Evolutionary conservation across 2,329 filamentous ascomycete genomes (phyloP), one percentile per base, ranked within the genome.

Genomic region (Fulvia fulva): DNA sequence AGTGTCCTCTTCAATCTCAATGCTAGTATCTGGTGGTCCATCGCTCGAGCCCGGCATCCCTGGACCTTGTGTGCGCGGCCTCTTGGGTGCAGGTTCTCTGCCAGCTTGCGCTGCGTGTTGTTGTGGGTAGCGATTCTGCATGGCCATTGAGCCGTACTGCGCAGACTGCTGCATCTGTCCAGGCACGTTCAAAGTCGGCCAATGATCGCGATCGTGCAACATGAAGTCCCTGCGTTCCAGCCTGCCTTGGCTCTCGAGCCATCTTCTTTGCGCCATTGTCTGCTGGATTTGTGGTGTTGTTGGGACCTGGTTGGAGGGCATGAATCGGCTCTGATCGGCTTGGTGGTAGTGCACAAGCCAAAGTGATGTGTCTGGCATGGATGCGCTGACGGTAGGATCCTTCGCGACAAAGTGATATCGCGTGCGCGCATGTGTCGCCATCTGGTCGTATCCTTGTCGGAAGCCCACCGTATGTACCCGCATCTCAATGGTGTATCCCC

Each of bases 191-290:
- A 97, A 88, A 23, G 87, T 86, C 3, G 94, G 93, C 92, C 93
- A 97, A 76, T 91, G 95, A 64, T 86, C 83, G 43, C 90, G 86
- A 74, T 97, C 94, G 51, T 89, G 86, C 21, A 97, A 81, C 87
- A 97, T 95, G 71, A 97, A 97, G 68, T 97, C 91, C 71, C 96
- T 96, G 66, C 91, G 87, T 57, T 87, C 83, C 46, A 96, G 86
- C 67, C 92, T 89, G 6, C 91, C 93, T 64, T 90, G 88, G 55
- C 80, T 82, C 75, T 88, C 75, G 79, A 89, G 74, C 67, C 80
- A 81, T 51, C 77, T 76, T n/a, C 85, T 80, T 66, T 85, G 83
- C 58, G 82, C 80, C 71, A 91, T 79, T 16, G 82, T 80, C 50
- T 78, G 74, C 60, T 87, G 85, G 45, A 83, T 79, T 26, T 85